Evolutionary conservation across 2,329 filamentous ascomycete genomes (phyloP), one percentile per base, ranked within the genome.

Genomic region (Arthrobotrys musiformis): DNA sequence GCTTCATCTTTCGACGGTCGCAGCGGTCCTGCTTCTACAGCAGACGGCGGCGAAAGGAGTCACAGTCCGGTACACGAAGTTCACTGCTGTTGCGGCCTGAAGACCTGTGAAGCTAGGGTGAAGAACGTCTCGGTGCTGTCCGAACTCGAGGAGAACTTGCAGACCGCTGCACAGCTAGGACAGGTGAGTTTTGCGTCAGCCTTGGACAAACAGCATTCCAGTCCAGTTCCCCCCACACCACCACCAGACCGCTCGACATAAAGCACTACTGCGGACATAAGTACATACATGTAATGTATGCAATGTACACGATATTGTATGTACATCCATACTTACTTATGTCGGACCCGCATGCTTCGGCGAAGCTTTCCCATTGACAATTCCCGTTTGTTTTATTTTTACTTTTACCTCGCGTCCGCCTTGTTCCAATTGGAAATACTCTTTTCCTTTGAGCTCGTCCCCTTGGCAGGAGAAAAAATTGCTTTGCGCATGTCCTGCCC

Each of bases 131-230:
- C 66, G 22, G 66, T 78, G 40, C 40, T 78, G 17, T 67, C 60
- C 15, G 73, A 78, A 35, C 37, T 78, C 17, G 73, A 78, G 24
- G 73, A 78, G 62, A 72, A 78, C 37, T 35, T 78, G 66, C 73
- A 78, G 56, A 78, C 73, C 1, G 73, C 73, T 54, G 73, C 73
- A 33, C 66, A 78, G 68, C 67, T 78, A 37, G 73, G 73, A 66
- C 66, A 72, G 66, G 73, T 78, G 37, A 67, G 73, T 72, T 60
- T 17, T 15, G 28, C 13, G 50, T 50, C 35, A 24, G 30, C n/a
- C 17, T 19, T 42, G 33, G 56, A 54, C 62, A 61, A 73, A 58
- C 63, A 54, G 13, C 62, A 76, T 76, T 69, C 63, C 64, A 62
- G 54, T 61, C 30, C 37, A 35, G 30, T n/a, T n/a, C n/a, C n/a